Conservation (phyloP, 331 rosid species). For the Dryas integrifolia region DNA sequence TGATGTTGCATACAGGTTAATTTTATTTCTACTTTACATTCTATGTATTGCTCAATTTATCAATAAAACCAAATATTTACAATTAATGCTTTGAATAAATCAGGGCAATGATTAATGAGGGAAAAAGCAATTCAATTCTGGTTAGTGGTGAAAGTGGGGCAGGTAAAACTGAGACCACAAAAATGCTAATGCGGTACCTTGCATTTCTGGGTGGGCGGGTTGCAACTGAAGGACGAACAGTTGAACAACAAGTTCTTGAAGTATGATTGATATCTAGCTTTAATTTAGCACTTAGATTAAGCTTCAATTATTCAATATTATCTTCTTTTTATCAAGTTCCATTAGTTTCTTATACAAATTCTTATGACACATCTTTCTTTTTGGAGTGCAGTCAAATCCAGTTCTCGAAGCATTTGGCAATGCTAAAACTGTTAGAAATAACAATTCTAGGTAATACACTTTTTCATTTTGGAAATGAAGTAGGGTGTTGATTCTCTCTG, state of each 20-base stretch:
- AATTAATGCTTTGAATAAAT: slow-evolving; percentile 22
- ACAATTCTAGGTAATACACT: slow-evolving; percentile 81
- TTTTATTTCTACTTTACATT: slow-evolving; percentile 18
- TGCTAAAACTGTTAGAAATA: slow-evolving; percentile 96
- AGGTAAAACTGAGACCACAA: slow-evolving; percentile 98
- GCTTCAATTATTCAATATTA: slow-evolving; percentile 2
- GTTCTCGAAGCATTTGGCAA: slow-evolving; percentile 99
- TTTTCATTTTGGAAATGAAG: slow-evolving; percentile 27
- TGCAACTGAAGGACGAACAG: slow-evolving; percentile 96
- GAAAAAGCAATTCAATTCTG: slow-evolving; percentile 91
- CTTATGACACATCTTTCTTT: slow-evolving; percentile 29
- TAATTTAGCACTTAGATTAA: slow-evolving; percentile 20
- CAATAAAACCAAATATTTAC: slow-evolving; percentile 19
- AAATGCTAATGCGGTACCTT: slow-evolving; percentile 98
- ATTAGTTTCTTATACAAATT: slow-evolving; percentile 16
- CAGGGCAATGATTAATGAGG: slow-evolving; percentile 93
- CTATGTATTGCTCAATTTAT: slow-evolving; percentile 20
- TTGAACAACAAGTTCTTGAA: slow-evolving; percentile 99
- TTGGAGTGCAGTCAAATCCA: slow-evolving; percentile 86
- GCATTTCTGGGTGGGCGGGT: slow-evolving; percentile 94
- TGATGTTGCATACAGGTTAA: slow-evolving; percentile 92
- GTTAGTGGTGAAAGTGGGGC: slow-evolving; percentile 99
- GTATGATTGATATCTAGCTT: slow-evolving; percentile 45
- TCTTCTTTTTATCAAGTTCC: slow-evolving; percentile 4
- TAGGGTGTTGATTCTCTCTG: slow-evolving; percentile 18